Percentiles rank a stretch among this genome's conserved stretches.
Conservation (phyloP, 352 stramenopile species). For the Globisporangium radiosum region DNA sequence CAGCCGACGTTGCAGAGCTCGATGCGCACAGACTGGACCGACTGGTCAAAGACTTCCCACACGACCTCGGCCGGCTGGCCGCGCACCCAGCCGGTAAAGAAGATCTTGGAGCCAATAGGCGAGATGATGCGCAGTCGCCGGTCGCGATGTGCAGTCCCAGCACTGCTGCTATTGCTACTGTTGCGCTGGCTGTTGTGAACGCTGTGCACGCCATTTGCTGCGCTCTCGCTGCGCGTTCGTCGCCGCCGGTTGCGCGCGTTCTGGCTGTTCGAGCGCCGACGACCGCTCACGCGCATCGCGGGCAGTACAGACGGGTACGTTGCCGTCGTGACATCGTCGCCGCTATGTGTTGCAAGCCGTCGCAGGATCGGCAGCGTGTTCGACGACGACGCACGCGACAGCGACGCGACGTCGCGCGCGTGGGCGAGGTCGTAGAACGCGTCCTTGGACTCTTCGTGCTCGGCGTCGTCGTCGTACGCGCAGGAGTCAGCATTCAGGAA, state of each 20-base stretch:
- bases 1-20: slow-evolving; percentile 84
- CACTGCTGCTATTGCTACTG: slow-evolving; percentile 14
- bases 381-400: slow-evolving; percentile 8
- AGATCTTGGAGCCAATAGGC: slow-evolving; percentile 36
- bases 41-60: slow-evolving; percentile 71
- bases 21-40: slow-evolving; percentile 67
- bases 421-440: slow-evolving; percentile 8
- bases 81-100: slow-evolving; percentile 62
- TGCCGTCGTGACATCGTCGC: slow-evolving; percentile 5
- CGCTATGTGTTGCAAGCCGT: not conserved
- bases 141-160: slow-evolving; percentile 10
- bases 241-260: slow-evolving; percentile 21
- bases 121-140: slow-evolving; percentile 49
- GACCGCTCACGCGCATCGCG: slow-evolving; percentile 14
- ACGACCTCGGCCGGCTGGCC: slow-evolving; percentile 71
- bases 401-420: slow-evolving; percentile 6
- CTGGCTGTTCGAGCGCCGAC: slow-evolving; percentile 25
- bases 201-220: slow-evolving; percentile 16
- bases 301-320: slow-evolving; percentile 11
- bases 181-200: slow-evolving; percentile 28
- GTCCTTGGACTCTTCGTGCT: slow-evolving; percentile 23
- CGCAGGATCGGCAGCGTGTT: slow-evolving; percentile 10
- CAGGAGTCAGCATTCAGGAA: slow-evolving; percentile 9
- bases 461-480: slow-evolving; percentile 30
- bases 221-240: slow-evolving; percentile 32